Base-by-base conservation (phyloP, 2,329 filamentous ascomycete genomes). In the Helicocarpus griseus region DNA sequence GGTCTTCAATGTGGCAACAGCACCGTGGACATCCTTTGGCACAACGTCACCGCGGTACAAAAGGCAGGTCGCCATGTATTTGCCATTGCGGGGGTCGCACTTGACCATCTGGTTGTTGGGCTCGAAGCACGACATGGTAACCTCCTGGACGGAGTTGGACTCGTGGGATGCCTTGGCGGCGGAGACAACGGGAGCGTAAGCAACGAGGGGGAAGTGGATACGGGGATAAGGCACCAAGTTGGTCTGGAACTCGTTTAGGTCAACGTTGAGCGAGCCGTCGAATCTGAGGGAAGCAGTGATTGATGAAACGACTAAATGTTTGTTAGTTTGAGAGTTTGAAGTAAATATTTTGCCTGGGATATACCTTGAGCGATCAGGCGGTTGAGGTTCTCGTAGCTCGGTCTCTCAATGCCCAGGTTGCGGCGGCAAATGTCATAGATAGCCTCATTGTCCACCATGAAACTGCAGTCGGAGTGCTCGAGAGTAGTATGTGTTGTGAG, bases 61-160 rank as follows among this genome's bases (percentile, higher is more conserved):
- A 75, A 98, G 75, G 74, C 90, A 96, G 65, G 90, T 96, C 60
- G 91, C 91, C 91, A 98, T 98, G 83, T 98, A 98, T 82, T 98
- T 98, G 75, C 91, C 91, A 73, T 94, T 90, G 68, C 90, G 89
- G 63, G 91, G 91, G 72, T 98, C 93, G 70, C 91, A 98, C 82
- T 95, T 95, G 72, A 98, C 91, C 91, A 98, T 98, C 85, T 98
- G 91, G 84, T 95, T 96, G 84, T 96, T 87, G 64, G 91, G 89
- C 83, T 98, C 91, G 78, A 98, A 98, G 85, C 91, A 97, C 61
- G 88, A 88, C 84, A 91, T 94, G 74, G 89, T 94, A 22, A 47
- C 14, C 21, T 49, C 93, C 76, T 89, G 86, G 60, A 97, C 91
- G 26, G 88, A 93, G 84, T 96, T 95, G 79, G 90, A 85, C 80